Base-by-base conservation (phyloP, 2,329 filamentous ascomycete genomes). In the Ceratocystiopsis sp. region DNA sequence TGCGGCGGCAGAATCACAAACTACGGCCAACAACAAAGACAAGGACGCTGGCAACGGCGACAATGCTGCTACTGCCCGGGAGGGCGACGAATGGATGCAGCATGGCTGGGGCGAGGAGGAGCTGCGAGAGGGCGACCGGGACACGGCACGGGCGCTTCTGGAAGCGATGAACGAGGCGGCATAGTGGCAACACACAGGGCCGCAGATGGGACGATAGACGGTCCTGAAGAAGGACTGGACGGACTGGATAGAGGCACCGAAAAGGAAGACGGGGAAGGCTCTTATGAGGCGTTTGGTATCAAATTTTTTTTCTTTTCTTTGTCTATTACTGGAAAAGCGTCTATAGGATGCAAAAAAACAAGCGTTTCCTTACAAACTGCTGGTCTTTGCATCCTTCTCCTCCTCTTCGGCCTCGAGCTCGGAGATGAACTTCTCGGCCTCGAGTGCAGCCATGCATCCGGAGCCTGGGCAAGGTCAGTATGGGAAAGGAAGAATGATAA, bases 391-490 rank as follows among this genome's bases (percentile, higher is more conserved):
- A 17, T 58, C 56, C 35, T 56, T 58, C 40, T 60, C 64, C 40
- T 70, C 70, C 54, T 89, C 84, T 41, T 59, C 64, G 40, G 70
- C 70, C 54, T 89, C 84, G 40, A 71, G 63, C 56, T 95, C 89
- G 7, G 83, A 70, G 43, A 98, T 68, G 68, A 74, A 95, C 62
- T 94, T 93, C 65, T 98, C 91, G 11, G 89, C 89, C 58, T 98
- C 91, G 43, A 98, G 74, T 12, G 89, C 91, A 42, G 91, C 91
- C 67, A 95, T 80, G 63, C 91, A 98, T 50, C 91, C 91, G 48
- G 87, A 86, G 47, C 87, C 89, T 29, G 25, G 6, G 25, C 7
- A 4, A 21, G 25, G 25, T 29, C 10, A 29, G 25, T 10, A 29
- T 7, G 25, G 9, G 25, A 10, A 29, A 11, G 10, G 25, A 7